Evolutionary conservation across 257 asterid genomes (phyloP).

Genomic region (Lantana camara): DNA sequence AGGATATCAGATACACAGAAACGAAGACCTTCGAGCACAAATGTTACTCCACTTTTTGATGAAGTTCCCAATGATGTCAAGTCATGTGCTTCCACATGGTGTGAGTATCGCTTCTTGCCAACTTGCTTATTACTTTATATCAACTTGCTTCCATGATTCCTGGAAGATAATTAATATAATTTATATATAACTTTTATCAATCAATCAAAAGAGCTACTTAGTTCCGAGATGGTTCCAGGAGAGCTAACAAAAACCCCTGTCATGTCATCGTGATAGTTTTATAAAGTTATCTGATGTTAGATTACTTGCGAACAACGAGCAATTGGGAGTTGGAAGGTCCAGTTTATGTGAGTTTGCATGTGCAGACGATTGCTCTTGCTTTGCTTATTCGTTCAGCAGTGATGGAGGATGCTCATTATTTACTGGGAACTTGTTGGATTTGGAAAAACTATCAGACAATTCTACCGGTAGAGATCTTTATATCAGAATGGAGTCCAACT

Average conservation of each 20-base stretch:
- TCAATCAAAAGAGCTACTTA: no score
- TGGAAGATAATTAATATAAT: no score
- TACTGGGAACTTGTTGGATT: constrained; percentile 2
- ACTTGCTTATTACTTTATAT: no score
- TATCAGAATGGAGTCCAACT: not conserved
- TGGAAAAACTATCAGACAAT: not conserved
- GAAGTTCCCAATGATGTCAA: no score
- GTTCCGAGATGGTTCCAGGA: constrained; percentile 39
- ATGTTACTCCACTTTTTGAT: no score
- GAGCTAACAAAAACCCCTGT: constrained; percentile 12
- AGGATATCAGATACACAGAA: no score
- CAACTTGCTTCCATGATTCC: no score
- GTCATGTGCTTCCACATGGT: no score
- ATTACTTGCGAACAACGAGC: constrained; percentile 30
- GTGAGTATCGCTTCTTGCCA: no score
- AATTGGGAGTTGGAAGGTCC: not conserved
- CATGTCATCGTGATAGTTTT: not conserved
- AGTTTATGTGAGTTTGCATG: constrained; percentile 30
- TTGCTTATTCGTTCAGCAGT: constrained; percentile 22
- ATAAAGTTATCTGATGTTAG: not conserved
- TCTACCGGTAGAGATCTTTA: constrained; percentile 19
- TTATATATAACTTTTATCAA: no score
- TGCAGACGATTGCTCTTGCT: constrained; percentile 29
- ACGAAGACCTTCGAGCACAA: no score
- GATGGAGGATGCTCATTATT: constrained; percentile 27